Evolutionary conservation across 495 filamentous ascomycete species (phyloP).

Genomic region (Jackrogersella minutella): DNA sequence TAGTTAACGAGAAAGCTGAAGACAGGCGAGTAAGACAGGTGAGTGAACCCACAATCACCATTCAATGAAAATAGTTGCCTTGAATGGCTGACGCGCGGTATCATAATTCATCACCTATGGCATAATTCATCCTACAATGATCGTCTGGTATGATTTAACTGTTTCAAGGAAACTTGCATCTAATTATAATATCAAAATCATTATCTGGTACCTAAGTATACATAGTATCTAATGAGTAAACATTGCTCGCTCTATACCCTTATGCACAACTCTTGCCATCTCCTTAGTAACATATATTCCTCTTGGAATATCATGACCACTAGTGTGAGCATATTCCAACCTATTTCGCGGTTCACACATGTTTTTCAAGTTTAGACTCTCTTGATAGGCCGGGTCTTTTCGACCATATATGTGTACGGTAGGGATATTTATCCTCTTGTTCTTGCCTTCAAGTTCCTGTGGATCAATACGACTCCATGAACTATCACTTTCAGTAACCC

Average conservation of each 20-base stretch:
- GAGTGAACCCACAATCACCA: too few relatives aligned
- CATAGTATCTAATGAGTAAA: neutral
- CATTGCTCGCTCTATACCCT: constrained; percentile 2
- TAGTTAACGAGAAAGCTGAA: too few relatives aligned
- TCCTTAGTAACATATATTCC: neutral
- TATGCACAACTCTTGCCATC: neutral
- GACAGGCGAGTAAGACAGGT: too few relatives aligned
- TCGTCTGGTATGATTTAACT: too few relatives aligned
- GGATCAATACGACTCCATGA: neutral
- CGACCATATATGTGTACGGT: neutral
- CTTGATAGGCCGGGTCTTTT: neutral
- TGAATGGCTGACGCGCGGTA: too few relatives aligned
- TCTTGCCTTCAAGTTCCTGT: neutral
- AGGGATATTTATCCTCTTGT: neutral
- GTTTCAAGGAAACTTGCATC: too few relatives aligned
- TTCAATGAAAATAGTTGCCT: too few relatives aligned
- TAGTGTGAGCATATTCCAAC: neutral
- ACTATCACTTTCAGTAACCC: neutral
- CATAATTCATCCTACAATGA: too few relatives aligned
- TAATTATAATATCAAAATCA: too few relatives aligned
- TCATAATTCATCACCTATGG: too few relatives aligned
- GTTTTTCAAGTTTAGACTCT: neutral
- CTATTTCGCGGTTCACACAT: constrained; percentile 1
- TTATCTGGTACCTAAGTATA: too few relatives aligned
- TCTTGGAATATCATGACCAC: constrained; percentile 1